Base-by-base conservation (phyloP, 164 flowering plant genomes). In the Umbilicus rupestris region DNA sequence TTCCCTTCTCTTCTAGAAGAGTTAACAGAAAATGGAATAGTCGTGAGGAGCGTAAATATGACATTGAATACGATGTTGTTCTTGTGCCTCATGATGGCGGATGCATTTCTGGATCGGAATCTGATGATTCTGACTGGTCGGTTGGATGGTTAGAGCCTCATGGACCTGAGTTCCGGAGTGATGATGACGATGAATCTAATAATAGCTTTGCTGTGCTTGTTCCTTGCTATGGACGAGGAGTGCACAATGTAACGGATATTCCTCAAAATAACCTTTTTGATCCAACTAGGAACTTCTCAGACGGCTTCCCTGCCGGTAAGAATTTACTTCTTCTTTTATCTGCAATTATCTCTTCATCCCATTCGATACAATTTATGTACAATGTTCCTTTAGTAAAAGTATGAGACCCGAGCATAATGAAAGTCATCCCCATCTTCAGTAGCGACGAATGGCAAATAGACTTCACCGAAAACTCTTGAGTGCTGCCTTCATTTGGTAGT, bases 141-240 rank as follows among this genome's bases (percentile, higher is more conserved):
- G 69, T 80, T 60, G 83, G 85, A 69, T 82, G 85, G 85, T 62
- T 69, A 52, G 86, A 83, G 68, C 86, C 84, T 15, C 84, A 81
- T 47, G 86, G 80, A 15, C 76, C 81, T 55, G 80, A 75, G 55
- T 81, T 83, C 55, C 76, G 39, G 65, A 72, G 74, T 39, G 83
- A 80, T 55, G 78, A 81, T 35, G 60, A 58, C 11, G 75, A 77
- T 62, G 69, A 55, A 55, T 50, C 37, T 7, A 41, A 63, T 31
- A 63, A 68, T 64, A 76, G 79, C 62, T 78, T 80, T 71, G 86
- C 83, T 0, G 86, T 81, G 44, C 71, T 81, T 55, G 83, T 83
- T 71, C 86, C 83, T 28, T 81, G 82, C 64, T 80, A 76, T 55
- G 70, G 76, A 31, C 77, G 73, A 65, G 77, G 67, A 20, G 64